Base-by-base conservation (phyloP, 257 asterid genomes). In the Prunella vulgaris region DNA sequence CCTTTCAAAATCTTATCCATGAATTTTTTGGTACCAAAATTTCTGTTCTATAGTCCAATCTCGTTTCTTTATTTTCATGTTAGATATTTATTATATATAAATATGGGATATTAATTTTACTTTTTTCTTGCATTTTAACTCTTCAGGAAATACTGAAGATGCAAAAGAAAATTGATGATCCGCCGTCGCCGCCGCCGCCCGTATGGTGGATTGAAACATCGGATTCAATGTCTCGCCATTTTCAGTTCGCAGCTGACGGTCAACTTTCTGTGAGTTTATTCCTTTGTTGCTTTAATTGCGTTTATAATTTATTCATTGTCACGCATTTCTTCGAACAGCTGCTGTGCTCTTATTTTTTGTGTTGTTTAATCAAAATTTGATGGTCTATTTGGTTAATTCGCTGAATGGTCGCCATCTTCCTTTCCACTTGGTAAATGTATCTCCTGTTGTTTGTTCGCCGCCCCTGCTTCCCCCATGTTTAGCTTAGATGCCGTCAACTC, bases 181-280 rank as follows among this genome's bases (percentile, higher is more conserved):
- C 58, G 51, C 65, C 76, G 64, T 71, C 73, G 69, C 82, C 84
- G 60, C 67, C 83, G 42, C 70, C 49, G 77, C 87, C 91, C 5
- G 87, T 91, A 8, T 77, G 77, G 76, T 94, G 99, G 97, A 66
- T 89, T 77, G 99, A 94, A 73, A 89, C 86, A 5, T 85, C 97
- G 54, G 92, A 79, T 35, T 79, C 96, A 5, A 77, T 89, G 18
- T 89, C 97, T 27, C 91, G 78, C 74, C 87, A 59, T 46, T 94
- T 78, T 74, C 95, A 84, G 77, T 94, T 86, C 82, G 82, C 85
- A 79, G 81, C 85, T 64, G 89, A 89, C 44, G 99, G 96, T 27
- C 96, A 79, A 70, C 85, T 89, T 35, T 80, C 81, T 3, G 99
- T 94, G 69, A 80, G 90, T 51, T 58, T 30, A n/a, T n/a, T n/a